Percentiles rank a stretch among this genome's conserved stretches.
phyloP scores from a whole-genome alignment of 805 yeast genomes.

The Wickerhamomyces tratensis region DNA sequence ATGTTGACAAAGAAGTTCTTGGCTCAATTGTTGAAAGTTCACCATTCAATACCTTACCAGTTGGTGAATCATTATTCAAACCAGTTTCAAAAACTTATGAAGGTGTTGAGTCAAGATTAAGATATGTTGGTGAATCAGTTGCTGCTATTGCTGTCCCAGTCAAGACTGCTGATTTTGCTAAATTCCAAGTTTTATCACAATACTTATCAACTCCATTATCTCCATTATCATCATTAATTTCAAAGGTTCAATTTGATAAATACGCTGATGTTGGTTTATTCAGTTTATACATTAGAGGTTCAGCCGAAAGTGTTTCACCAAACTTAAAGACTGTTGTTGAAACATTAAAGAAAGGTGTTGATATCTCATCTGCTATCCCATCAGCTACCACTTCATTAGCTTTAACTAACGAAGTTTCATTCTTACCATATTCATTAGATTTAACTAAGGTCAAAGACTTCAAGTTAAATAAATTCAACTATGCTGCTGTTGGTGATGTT shows the following conservation, averaged over 20 bases:
- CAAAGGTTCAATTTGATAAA: constrained; percentile 43
- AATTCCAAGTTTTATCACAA: constrained; percentile 62
- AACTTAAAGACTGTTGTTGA: constrained; percentile 54
- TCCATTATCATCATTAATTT: constrained; percentile 40
- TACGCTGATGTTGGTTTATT: constrained; percentile 80
- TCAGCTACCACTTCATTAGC: constrained; percentile 36
- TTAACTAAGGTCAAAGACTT: constrained; percentile 29
- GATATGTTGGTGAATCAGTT: constrained; percentile 53
- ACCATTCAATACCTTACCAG: constrained; percentile 50
- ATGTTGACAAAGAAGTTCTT: constrained; percentile 67
- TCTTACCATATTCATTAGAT: constrained; percentile 25
- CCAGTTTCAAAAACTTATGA: constrained; percentile 32
- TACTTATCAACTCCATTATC: constrained; percentile 54
- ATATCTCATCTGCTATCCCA: constrained; percentile 50
- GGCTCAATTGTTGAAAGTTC: constrained; percentile 56
- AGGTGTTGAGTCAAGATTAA: constrained; percentile 63
- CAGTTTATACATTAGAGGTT: constrained; percentile 55
- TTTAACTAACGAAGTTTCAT: constrained; percentile 28
- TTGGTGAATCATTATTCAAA: constrained; percentile 40
- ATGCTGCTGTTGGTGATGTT: constrained; percentile 85
- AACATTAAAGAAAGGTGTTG: constrained; percentile 40
- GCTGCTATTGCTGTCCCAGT: constrained; percentile 82
- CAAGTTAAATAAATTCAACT: constrained; percentile 59
- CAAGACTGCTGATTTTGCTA: constrained; percentile 48
- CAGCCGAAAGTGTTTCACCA: constrained; percentile 46